Evolutionary conservation across 495 filamentous ascomycete species (phyloP), one percentile per base, ranked within the genome.

Genomic region (Penicillium silybi): DNA sequence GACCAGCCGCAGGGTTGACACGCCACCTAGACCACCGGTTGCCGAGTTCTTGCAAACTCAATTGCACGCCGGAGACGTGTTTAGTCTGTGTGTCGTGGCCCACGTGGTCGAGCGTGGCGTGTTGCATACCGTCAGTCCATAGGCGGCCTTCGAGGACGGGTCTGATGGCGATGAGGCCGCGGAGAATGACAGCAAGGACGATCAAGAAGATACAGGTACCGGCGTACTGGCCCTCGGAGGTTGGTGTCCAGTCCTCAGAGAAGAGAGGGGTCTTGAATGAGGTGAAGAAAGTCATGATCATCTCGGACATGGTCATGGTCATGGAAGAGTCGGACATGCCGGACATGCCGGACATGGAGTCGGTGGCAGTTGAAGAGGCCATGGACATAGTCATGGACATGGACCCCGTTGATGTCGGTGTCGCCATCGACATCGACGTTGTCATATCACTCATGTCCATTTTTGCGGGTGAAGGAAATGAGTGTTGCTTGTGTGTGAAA

Each of bases 171-270:
- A 65, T 29, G 5, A 68, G 52, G 2, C 61, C 44, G 34, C 65
- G 65, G 27, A 64, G 52, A 15, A 66, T 56, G 15, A 64, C 53
- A 9, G 65, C 57, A 27, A 68, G 51, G 0, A 44, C 57, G 38
- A 68, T 66, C 19, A 68, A 56, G 44, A 68, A 65, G 20, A 68
- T 66, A 29, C 62, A 64, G 16, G 65, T 66, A 3, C 65, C 65
- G 44, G 62, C 57, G 26, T 68, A 68, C 40, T 68, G 62, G 15
- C 63, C 65, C 15, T 53, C 46, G 7, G 42, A 53, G 6, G 54
- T 46, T 1, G 65, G 63, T 3, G 54, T 61, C 63, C 62, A 68
- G 34, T 44, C 25, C 1, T 39, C 44, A 1, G 65, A 53, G 45
- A 50, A 68, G 20, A 66, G 62, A n/a, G 63, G 53, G 8, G 65